These are phyloP conservation scores for Rhodomyrtus psidioides DNA, from an alignment of 441 rosid species.

Conservation along the genomic window DNA sequence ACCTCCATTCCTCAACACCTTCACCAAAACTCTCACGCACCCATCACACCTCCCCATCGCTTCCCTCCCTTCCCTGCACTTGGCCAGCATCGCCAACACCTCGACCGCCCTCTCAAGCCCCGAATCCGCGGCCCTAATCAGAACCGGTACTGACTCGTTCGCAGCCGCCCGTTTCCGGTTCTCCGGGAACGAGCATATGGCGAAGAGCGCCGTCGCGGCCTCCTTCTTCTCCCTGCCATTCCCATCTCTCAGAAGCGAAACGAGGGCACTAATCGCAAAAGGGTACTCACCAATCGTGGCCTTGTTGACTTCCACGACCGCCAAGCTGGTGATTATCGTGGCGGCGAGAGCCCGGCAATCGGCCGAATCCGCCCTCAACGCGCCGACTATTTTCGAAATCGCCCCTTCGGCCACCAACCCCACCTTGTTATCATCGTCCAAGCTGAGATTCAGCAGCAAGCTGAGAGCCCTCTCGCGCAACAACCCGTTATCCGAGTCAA, in stretches of 20 bases:
- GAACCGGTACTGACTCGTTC: slow-evolving; percentile 63
- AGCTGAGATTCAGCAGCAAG: slow-evolving; percentile 71
- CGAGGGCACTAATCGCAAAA: slow-evolving; percentile 47
- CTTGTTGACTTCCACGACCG: slow-evolving; percentile 90
- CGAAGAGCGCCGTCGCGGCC: slow-evolving; percentile 75
- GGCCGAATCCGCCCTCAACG: slow-evolving; percentile 45
- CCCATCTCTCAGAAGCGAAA: slow-evolving; percentile 46
- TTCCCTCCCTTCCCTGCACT: slow-evolving; percentile 81
- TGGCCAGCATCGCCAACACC: slow-evolving; percentile 74
- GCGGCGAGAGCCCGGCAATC: slow-evolving; percentile 76
- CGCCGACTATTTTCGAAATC: slow-evolving; percentile 41
- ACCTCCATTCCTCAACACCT: slow-evolving; percentile 50
- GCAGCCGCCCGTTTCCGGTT: slow-evolving; percentile 59
- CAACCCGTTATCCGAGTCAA: slow-evolving; percentile 30
- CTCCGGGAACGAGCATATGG: slow-evolving; percentile 67
- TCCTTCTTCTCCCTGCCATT: slow-evolving; percentile 72
- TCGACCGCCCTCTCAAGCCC: slow-evolving; percentile 81
- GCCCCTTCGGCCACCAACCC: slow-evolving; percentile 95
- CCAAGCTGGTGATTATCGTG: slow-evolving; percentile 77
- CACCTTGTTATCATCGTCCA: slow-evolving; percentile 87
- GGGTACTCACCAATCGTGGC: slow-evolving; percentile 85
- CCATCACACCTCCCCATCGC: slow-evolving; percentile 51
- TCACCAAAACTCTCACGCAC: slow-evolving; percentile 47
- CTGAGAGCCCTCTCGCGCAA: slow-evolving; percentile 65
- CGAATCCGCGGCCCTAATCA: slow-evolving; percentile 41